These are phyloP conservation scores for Mrakia frigida DNA, from an alignment of 768 basidiomycete species.

Conservation along the genomic window DNA sequence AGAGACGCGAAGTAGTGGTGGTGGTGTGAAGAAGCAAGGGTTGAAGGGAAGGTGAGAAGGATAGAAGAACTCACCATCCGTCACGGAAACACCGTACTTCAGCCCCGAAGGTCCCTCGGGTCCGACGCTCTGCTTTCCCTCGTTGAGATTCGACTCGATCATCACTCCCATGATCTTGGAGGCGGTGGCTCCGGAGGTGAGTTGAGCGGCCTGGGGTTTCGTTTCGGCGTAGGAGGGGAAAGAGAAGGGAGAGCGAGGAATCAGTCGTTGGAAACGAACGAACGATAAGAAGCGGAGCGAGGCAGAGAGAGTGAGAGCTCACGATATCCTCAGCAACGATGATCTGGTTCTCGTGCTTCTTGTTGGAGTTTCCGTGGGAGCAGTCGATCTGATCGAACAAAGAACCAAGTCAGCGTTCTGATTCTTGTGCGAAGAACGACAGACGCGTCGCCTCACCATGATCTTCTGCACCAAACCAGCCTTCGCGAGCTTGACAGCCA, in stretches of 20 bases:
- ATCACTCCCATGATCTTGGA: constrained; percentile 50
- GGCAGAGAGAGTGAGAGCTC: constrained; percentile 41
- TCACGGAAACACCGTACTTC: constrained; percentile 37
- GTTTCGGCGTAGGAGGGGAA: too few relatives aligned
- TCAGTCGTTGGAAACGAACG: neutral
- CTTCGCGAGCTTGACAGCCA: constrained; percentile 68
- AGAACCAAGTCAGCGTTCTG: constrained; percentile 22
- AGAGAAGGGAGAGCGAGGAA: neutral
- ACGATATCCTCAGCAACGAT: constrained; percentile 89
- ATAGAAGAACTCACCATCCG: constrained; percentile 38
- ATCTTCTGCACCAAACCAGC: constrained; percentile 71
- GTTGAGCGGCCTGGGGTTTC: constrained; percentile 68
- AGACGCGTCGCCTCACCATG: constrained; percentile 58
- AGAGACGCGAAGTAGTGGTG: too few relatives aligned
- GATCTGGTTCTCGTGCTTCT: constrained; percentile 82
- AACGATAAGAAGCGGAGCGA: neutral
- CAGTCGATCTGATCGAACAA: constrained; percentile 68
- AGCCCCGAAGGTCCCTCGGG: constrained; percentile 58
- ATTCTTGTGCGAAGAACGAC: too few relatives aligned
- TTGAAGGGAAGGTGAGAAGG: constrained; percentile 6
- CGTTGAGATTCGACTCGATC: constrained; percentile 75
- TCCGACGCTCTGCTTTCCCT: constrained; percentile 52
- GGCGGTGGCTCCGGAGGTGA: constrained; percentile 66
- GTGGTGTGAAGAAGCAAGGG: too few relatives aligned
- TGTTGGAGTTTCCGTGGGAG: constrained; percentile 91